phyloP scores from a whole-genome alignment of 192 early-diverging fungal species.

The Backusella sp. region DNA sequence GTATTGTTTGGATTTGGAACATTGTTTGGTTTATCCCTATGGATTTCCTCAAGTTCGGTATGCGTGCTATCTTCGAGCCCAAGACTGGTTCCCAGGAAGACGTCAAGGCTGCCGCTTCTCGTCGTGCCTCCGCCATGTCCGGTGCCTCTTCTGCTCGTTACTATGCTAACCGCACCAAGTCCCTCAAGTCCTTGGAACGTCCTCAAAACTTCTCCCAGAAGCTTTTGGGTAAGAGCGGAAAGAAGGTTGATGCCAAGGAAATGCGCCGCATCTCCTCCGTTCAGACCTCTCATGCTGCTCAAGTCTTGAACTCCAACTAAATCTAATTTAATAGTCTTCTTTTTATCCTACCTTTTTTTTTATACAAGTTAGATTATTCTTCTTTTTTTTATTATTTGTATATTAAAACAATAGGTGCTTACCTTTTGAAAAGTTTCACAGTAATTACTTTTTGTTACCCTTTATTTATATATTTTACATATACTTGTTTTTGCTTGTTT shows the following conservation, averaged over 20 bases:
- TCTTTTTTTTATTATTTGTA: conserved; percentile 4
- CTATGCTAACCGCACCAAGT: conserved; percentile 38
- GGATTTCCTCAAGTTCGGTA: conserved; percentile 77
- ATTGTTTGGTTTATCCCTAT: conserved; percentile 76
- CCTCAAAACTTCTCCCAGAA: conserved; percentile 33
- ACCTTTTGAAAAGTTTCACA: conserved; percentile 11
- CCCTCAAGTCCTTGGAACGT: conserved; percentile 32
- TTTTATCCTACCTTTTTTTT: conserved; percentile 5
- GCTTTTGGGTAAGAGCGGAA: conserved; percentile 51
- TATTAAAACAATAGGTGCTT: conserved; percentile 6
- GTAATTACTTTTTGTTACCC: not conserved
- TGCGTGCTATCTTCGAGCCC: conserved; percentile 61
- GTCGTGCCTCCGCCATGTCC: conserved; percentile 30
- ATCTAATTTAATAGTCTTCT: not conserved
- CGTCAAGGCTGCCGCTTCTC: conserved; percentile 22
- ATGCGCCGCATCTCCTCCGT: conserved; percentile 74
- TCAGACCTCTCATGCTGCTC: conserved; percentile 43
- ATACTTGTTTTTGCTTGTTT: not conserved
- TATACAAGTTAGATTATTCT: conserved; percentile 6
- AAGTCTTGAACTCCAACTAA: conserved; percentile 26
- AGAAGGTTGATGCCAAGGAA: conserved; percentile 59
- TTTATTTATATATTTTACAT: not conserved
- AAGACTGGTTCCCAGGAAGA: conserved; percentile 30
- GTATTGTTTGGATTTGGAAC: conserved; percentile 74
- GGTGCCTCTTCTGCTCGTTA: conserved; percentile 33